These are phyloP conservation scores for Pseudogymnoascus sp. DNA, from an alignment of 2,329 filamentous ascomycete genomes.

Conservation along the genomic window DNA sequence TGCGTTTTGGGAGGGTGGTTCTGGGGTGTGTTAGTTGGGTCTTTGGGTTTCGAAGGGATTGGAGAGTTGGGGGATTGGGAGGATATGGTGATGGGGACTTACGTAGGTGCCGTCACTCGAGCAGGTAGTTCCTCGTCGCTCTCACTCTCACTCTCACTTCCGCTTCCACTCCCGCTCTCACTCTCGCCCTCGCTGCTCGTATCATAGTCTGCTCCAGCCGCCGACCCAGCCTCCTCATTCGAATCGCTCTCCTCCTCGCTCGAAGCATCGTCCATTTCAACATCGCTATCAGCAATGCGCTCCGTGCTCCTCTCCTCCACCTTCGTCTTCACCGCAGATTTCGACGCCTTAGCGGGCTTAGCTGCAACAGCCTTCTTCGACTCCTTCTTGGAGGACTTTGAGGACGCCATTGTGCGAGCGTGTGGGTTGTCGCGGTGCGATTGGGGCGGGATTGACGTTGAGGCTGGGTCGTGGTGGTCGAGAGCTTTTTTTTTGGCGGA, in stretches of 20 bases:
- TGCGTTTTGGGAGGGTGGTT: slow-evolving; percentile 10
- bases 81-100: slow-evolving; percentile 10
- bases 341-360: slow-evolving; percentile 18
- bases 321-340: slow-evolving; percentile 17
- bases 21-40: slow-evolving; percentile 10
- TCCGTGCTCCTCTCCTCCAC: slow-evolving; percentile 25
- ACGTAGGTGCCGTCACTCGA: slow-evolving; percentile 4
- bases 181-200: slow-evolving; percentile 9
- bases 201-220: slow-evolving; percentile 16
- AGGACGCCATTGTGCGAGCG: not conserved
- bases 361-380: slow-evolving; percentile 20
- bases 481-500: slow-evolving; percentile 9
- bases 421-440: not conserved
- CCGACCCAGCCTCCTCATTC: slow-evolving; percentile 19
- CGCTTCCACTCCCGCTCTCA: slow-evolving; percentile 23
- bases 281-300: slow-evolving; percentile 23
- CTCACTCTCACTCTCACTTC: slow-evolving; percentile 20
- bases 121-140: slow-evolving; percentile 28
- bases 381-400: slow-evolving; percentile 14
- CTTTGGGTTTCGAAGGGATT: slow-evolving; percentile 6
- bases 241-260: slow-evolving; percentile 15
- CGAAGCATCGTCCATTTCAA: slow-evolving; percentile 15
- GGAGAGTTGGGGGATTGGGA: slow-evolving; percentile 12
- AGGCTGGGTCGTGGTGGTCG: not conserved
- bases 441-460: not conserved